phyloP scores from a whole-genome alignment of 352 stramenopile species.

The Globisporangium perplexum region DNA sequence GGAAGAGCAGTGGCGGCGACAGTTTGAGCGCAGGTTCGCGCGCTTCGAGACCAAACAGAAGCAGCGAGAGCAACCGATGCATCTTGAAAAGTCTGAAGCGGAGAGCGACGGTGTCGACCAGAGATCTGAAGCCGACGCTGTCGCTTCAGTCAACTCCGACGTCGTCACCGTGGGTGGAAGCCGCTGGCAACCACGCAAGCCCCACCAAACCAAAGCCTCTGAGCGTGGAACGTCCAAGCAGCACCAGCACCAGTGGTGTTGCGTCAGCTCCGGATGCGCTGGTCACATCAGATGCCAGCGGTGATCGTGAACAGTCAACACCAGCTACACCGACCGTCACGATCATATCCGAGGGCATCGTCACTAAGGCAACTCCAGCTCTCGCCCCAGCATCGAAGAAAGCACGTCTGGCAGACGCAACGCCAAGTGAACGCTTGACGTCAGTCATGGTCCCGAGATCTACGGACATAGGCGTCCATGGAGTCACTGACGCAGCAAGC shows the following conservation, averaged over 20 bases:
- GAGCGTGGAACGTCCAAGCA: neutral
- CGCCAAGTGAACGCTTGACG: neutral
- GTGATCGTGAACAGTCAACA: neutral
- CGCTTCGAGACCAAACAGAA: neutral
- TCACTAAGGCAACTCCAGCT: neutral
- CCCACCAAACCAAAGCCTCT: neutral
- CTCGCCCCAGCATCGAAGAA: neutral
- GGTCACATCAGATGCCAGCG: neutral
- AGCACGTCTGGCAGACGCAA: neutral
- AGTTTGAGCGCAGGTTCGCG: neutral
- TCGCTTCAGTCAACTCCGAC: neutral
- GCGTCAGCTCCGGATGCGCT: neutral
- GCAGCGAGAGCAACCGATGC: neutral
- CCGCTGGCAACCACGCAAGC: neutral
- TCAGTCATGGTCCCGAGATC: neutral
- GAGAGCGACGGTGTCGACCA: conserved; percentile 5
- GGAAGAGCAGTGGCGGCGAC: neutral
- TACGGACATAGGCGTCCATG: too few species aligned
- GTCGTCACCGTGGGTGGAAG: neutral
- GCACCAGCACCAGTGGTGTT: neutral
- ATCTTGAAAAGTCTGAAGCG: conserved; percentile 1
- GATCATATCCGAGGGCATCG: neutral
- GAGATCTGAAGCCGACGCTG: neutral
- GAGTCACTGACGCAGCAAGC: neutral
- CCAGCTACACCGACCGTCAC: neutral